phyloP scores from a whole-genome alignment of 257 asterid species.

The Scutellaria galericulata region DNA sequence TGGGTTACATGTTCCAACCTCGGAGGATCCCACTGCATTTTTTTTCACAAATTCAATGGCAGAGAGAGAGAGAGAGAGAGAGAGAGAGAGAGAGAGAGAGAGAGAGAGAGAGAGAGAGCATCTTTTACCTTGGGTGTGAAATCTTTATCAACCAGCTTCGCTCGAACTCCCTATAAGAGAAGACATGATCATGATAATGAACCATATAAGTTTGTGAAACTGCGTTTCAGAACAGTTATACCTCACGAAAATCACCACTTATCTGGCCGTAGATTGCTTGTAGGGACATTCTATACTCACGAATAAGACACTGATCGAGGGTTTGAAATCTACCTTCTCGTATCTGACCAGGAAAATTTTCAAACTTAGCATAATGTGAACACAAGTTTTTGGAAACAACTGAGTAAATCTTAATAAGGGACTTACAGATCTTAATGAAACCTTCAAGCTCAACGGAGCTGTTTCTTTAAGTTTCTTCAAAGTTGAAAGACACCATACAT shows the following conservation, averaged over 20 bases:
- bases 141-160: constrained; percentile 81
- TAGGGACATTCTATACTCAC: constrained; percentile 90
- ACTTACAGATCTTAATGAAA: constrained; percentile 91
- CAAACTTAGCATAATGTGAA: constrained; percentile 11
- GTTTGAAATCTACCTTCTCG: constrained; percentile 92
- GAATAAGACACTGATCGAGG: constrained; percentile 84
- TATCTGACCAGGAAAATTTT: constrained; percentile 54
- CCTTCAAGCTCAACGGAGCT: constrained; percentile 94
- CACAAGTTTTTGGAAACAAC: background rate
- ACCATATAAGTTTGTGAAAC: constrained; percentile 7
- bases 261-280: constrained; percentile 75
- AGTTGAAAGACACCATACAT: constrained; percentile 69
- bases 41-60: constrained; percentile 18
- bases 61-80: background rate
- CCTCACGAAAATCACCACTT: constrained; percentile 77
- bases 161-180: constrained; percentile 77
- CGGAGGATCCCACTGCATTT: constrained; percentile 95
- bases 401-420: background rate
- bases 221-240: constrained; percentile 33
- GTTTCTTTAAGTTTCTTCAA: constrained; percentile 75
- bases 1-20: constrained; percentile 73
- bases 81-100: background rate
- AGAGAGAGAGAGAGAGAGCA: background rate
- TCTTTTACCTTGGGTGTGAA: constrained; percentile 74
- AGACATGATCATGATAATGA: constrained; percentile 22